Base-by-base conservation (phyloP, 371 early-diverging fungal species). In the Mucor lusitanicus region DNA sequence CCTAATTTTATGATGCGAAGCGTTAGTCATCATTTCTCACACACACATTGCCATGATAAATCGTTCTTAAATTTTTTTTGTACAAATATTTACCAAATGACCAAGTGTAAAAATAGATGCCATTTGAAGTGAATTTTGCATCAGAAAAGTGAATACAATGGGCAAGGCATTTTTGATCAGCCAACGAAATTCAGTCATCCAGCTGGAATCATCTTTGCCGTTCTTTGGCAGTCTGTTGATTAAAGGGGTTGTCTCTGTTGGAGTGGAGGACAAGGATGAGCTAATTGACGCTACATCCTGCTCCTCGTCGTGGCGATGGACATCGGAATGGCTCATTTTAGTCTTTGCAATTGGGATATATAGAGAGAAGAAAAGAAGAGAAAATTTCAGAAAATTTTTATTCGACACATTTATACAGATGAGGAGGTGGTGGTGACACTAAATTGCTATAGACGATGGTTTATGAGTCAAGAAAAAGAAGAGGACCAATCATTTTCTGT, bases 41-140 rank as follows among this genome's bases (percentile, higher is more conserved):
- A 50, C 50, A n/a, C n/a, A n/a, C 19, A 19, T 8, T 11, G 12
- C 25, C 11, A 37, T 37, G 13, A 12, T 37, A 13, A 23, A 50
- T 50, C 4, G 12, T 33, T 32, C 48, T 30, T 21, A 39, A 25
- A n/a, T n/a, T 33, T 33, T 33, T 33, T 6, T 33, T 33, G 33
- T 8, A 33, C 33, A 33, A 33, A n/a, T 6, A 71, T 74, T 75
- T 78, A 82, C 85, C 68, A 86, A 70, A 56, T 86, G 90, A 6
- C 89, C 88, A 8, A 87, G 57, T 0, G 84, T 82, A 42, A 89
- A 72, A 46, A 88, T 70, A 58, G 83, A 88, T 21, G 86, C 82
- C 56, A 87, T 74, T 64, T 83, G 84, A 27, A 89, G 72, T 44
- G 86, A 85, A 70, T 85, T 86, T 59, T 87, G 88, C 44, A 89